Base-by-base conservation (phyloP, 2,329 filamentous ascomycete genomes). In the Beauveria sp. region DNA sequence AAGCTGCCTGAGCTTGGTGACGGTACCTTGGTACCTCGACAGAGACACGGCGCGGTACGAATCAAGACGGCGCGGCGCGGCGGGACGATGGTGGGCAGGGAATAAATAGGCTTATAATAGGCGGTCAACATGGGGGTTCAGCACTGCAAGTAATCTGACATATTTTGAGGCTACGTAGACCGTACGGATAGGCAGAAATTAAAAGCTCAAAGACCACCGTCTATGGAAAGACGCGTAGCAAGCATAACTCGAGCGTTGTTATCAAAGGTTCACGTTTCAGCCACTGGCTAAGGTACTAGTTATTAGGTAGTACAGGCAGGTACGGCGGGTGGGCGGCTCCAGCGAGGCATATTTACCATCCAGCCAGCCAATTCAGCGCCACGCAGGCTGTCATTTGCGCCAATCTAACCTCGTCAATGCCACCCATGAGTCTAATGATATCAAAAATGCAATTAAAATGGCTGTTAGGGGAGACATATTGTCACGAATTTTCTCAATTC, bases 1-100 rank as follows among this genome's bases (percentile, higher is more conserved):
- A 59, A 53, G 56, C 56, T 59, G 53, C 41, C 43, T 44, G 55
- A 51, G 43, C 41, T 46, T 46, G 52, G 40, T 30, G 30, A 3
- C n/a, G 30, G 52, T 46, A 46, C 34, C 34, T n/a, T 5, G 40
- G 34, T 52, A 43, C 52, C 52, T 43, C 12, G n/a, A 50, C 48
- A 51, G 48, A 37, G 34, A 37, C 37, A 30, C 34, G 43, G 26
- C 22, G 16, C 41, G 30, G 30, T 24, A 56, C 41, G 18, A 37
- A 16, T 16, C 41, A n/a, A 14, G 41, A 30, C 18, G 37, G 53
- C 22, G 28, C 51, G 51, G 55, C 30, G 34, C 24, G 55, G 30
- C 30, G 46, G 30, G 34, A 58, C 46, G 16, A 41, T 7, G 9
- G 30, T 50, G 44, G 44, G 55, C 30, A 43, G 26, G 54, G 22